Evolutionary conservation across 495 filamentous ascomycete genomes (phyloP).

Genomic region (Tricharina praecox): DNA sequence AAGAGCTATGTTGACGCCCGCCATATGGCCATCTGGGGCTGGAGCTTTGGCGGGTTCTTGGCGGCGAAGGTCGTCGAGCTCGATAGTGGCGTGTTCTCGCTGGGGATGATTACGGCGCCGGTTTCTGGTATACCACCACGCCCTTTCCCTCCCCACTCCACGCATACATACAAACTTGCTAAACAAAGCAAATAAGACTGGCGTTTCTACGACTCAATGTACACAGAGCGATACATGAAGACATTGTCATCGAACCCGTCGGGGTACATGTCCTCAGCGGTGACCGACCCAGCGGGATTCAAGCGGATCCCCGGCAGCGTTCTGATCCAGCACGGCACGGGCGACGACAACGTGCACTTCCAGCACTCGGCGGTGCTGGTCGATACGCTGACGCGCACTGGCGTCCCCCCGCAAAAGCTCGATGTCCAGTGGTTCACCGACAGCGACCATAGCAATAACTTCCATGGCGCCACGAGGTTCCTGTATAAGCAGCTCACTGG

Average conservation of each 20-base stretch:
- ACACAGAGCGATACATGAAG: conserved; percentile 51
- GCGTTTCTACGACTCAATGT: conserved; percentile 47
- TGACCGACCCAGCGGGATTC: conserved; percentile 33
- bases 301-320: conserved; percentile 36
- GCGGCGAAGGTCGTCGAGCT: conserved; percentile 38
- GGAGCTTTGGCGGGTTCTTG: conserved; percentile 44
- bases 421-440: conserved; percentile 38
- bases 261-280: conserved; percentile 35
- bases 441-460: conserved; percentile 36
- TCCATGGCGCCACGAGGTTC: conserved; percentile 31
- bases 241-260: conserved; percentile 32
- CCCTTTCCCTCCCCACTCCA: background rate
- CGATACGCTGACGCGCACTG: conserved; percentile 34
- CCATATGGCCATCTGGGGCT: conserved; percentile 42
- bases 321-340: conserved; percentile 39
- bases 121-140: conserved; percentile 8
- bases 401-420: conserved; percentile 37
- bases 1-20: conserved; percentile 33
- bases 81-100: conserved; percentile 33
- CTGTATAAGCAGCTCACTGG: conserved; percentile 38
- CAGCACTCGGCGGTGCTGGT: conserved; percentile 37
- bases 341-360: conserved; percentile 46
- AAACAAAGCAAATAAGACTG: conserved; percentile 35
- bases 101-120: conserved; percentile 30
- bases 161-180: background rate